Base-by-base conservation (phyloP, 1,284 basidiomycete genomes). In the Singerocomus inundabilis region DNA sequence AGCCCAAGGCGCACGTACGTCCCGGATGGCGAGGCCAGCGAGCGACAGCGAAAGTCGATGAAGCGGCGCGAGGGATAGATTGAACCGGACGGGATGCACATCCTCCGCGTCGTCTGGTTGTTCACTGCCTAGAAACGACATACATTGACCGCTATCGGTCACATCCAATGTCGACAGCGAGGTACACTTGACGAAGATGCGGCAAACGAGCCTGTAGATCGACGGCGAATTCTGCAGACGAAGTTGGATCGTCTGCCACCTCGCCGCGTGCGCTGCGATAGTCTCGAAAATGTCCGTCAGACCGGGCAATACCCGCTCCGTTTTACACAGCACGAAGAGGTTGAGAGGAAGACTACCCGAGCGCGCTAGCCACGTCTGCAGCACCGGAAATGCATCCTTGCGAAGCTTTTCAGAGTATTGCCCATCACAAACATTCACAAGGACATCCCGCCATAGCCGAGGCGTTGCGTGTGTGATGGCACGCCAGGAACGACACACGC, bases 401-500 rank as follows among this genome's bases (percentile, higher is more conserved):
- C 61, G 52, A 5, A 66, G 44, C 24, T 49, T 49, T 13, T 57
- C 49, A 24, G 62, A 60, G 40, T 59, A 67, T 11, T 53, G 59
- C 1, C 54, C 53, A 4, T 64, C 60, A 26, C 62, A 63, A 15
- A 65, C 49, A 29, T 58, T 55, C 9, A 63, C 24, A 26, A 49
- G 39, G 18, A 63, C 29, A 34, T 61, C 52, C 12, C 33, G 46
- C 61, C 61, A 66, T 2, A 63, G 41, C 16, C 45, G 52, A 29
- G 61, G 64, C 0, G 61, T 63, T 18, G 49, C 38, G 4, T 52
- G 51, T 4, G 50, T 49, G n/a, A 63, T 36, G 9, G 44, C 44
- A 6, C 62, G 60, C 61, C 61, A 63, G 1, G 51, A 33, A 32
- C 49, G 54, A 29, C 61, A 63, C 15, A 67, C 61, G 1, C 64